Conservation (phyloP, 2,329 filamentous ascomycete species). For the Byssoonygena ceratinophila region DNA sequence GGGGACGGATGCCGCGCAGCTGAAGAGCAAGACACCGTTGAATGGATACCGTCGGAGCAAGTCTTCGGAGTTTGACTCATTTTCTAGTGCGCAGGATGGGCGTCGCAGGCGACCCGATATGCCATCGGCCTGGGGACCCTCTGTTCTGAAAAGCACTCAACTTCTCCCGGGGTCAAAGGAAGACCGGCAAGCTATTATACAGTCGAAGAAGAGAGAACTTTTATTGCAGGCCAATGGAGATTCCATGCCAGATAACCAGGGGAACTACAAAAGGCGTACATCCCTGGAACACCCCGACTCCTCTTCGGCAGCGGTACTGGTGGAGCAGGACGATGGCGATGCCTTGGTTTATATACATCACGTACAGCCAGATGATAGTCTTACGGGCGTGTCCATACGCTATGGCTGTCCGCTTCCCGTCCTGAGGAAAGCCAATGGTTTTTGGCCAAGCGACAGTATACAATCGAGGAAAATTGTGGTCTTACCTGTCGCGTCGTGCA, state of each 20-base stretch:
- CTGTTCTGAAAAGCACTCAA: conserved; percentile 23
- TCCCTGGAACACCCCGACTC: conserved; percentile 31
- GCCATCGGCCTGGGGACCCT: conserved; percentile 33
- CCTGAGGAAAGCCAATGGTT: conserved; percentile 76
- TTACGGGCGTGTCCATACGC: conserved; percentile 80
- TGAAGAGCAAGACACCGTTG: conserved; percentile 18
- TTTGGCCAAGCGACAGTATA: conserved; percentile 89
- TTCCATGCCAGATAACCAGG: conserved; percentile 26
- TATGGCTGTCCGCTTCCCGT: conserved; percentile 78
- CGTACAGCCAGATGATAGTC: conserved; percentile 70
- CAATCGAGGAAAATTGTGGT: conserved; percentile 72
- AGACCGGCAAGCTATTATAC: conserved; percentile 36
- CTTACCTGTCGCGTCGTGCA: conserved; percentile 81
- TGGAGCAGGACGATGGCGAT: conserved; percentile 55
- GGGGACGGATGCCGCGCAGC: conserved; percentile 29
- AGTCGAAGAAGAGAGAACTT: conserved; percentile 40
- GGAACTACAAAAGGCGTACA: conserved; percentile 38
- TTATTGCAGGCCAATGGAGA: conserved; percentile 37
- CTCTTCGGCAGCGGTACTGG: conserved; percentile 22
- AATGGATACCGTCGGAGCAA: conserved; percentile 28
- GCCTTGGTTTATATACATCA: conserved; percentile 84
- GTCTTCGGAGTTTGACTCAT: conserved; percentile 28
- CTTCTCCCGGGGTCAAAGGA: conserved; percentile 32
- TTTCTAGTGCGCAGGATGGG: conserved; percentile 8
- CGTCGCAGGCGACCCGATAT: conserved; percentile 7